phyloP scores from a whole-genome alignment of 2,329 filamentous ascomycete species.

The Zymoseptoria pseudotritici region DNA sequence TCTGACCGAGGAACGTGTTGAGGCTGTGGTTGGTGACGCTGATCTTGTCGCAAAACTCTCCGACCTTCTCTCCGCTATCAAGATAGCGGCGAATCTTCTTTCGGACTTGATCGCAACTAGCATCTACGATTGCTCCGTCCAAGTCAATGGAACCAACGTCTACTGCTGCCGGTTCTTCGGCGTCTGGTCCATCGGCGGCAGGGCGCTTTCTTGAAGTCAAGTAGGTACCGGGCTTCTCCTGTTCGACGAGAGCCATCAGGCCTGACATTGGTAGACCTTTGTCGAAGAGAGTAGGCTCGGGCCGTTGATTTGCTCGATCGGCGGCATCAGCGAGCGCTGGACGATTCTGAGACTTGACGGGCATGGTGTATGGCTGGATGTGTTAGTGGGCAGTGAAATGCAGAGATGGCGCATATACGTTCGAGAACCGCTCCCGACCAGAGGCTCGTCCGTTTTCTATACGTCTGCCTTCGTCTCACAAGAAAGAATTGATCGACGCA shows the following conservation, averaged over 20 bases:
- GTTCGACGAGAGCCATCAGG: no score
- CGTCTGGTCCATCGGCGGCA: neutral
- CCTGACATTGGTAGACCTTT: neutral
- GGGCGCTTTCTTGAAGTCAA: neutral
- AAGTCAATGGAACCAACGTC: slow-evolving; percentile 12
- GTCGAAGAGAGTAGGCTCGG: neutral
- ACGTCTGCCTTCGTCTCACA: neutral
- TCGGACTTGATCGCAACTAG: slow-evolving; percentile 30
- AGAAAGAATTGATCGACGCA: neutral
- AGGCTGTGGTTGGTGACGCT: slow-evolving; percentile 32
- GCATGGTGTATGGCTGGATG: neutral
- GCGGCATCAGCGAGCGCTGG: neutral
- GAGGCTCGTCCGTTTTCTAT: neutral
- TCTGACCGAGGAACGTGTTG: slow-evolving; percentile 45
- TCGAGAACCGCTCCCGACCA: neutral
- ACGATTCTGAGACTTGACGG: neutral
- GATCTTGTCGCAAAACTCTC: slow-evolving; percentile 37
- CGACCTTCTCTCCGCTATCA: slow-evolving; percentile 36
- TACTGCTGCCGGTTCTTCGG: neutral
- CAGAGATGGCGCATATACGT: neutral
- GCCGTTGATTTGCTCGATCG: neutral
- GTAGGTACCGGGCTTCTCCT: no score
- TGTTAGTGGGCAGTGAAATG: neutral
- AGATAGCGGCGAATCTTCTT: slow-evolving; percentile 38
- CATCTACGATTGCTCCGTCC: slow-evolving; percentile 11